Evolutionary conservation across 495 filamentous ascomycete genomes (phyloP).

Genomic region (Ramalina intermedia): DNA sequence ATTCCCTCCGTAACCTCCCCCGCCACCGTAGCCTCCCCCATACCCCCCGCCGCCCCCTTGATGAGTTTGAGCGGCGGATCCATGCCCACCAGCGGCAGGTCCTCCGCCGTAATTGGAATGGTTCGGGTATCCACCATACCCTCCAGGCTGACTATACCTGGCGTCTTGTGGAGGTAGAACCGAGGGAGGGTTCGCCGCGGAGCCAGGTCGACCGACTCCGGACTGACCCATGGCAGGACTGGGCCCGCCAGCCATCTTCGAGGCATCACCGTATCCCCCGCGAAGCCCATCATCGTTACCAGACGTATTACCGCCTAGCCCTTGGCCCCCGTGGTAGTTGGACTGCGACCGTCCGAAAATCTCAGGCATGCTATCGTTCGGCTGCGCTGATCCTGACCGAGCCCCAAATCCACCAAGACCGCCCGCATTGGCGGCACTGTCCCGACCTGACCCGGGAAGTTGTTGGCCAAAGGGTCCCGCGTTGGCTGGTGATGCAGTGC

Average conservation of each 20-base stretch:
- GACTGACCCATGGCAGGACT: slow-evolving; percentile 74
- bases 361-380: slow-evolving; percentile 60
- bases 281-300: slow-evolving; percentile 59
- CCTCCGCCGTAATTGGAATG: slow-evolving; percentile 52
- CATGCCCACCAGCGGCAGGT: slow-evolving; percentile 53
- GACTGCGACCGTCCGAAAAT: slow-evolving; percentile 58
- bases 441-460: slow-evolving; percentile 45
- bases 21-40: slow-evolving; percentile 33
- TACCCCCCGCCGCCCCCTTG: slow-evolving; percentile 44
- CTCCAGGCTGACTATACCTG: slow-evolving; percentile 39
- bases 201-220: slow-evolving; percentile 56
- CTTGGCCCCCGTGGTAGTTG: slow-evolving; percentile 49
- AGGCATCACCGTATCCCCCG: slow-evolving; percentile 48
- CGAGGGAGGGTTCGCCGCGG: slow-evolving; percentile 54
- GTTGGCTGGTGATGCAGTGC: slow-evolving; percentile 55
- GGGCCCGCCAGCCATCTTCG: slow-evolving; percentile 57
- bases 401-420: slow-evolving; percentile 52
- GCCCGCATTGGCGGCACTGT: slow-evolving; percentile 36
- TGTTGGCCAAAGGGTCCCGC: slow-evolving; percentile 56
- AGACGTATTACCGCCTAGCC: slow-evolving; percentile 42
- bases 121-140: slow-evolving; percentile 58
- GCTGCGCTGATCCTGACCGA: slow-evolving; percentile 59
- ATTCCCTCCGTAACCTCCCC: slow-evolving; percentile 33
- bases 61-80: slow-evolving; percentile 41
- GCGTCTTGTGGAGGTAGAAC: slow-evolving; percentile 64